phyloP scores from a whole-genome alignment of 371 early-diverging fungal species.

The Rhizopus stolonifer region DNA sequence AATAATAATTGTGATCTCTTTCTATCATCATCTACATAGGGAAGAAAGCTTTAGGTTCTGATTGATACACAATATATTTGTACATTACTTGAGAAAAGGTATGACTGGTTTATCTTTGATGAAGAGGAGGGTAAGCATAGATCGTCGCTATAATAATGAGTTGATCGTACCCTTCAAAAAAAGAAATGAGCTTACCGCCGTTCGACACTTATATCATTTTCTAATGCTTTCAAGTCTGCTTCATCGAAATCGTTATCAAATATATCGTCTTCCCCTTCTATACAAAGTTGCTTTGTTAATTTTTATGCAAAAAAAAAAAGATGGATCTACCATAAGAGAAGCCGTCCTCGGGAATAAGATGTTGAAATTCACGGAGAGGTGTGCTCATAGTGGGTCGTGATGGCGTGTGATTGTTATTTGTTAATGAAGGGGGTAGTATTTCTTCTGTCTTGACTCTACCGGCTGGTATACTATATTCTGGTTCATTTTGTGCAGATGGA shows the following conservation, averaged over 20 bases:
- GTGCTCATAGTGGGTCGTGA: neutral
- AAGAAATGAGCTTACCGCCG: neutral
- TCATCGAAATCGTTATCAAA: conserved; percentile 2
- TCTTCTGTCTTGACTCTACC: neutral
- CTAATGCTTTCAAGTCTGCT: conserved; percentile 1
- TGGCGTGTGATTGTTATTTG: neutral
- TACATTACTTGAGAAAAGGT: no score
- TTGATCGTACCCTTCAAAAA: no score
- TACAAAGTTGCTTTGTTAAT: no score
- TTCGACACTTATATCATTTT: neutral
- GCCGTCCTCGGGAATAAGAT: conserved; percentile 19
- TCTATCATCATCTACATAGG: no score
- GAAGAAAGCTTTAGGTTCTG: no score
- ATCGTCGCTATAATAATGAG: neutral
- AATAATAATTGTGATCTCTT: neutral
- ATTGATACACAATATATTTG: no score
- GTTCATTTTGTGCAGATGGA: neutral
- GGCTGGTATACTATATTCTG: neutral
- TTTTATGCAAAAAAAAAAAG: no score
- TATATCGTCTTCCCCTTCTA: neutral
- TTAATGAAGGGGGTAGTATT: neutral
- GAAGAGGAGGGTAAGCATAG: neutral
- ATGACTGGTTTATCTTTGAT: no score
- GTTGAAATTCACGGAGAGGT: neutral
- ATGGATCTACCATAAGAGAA: conserved; percentile 20